These are phyloP conservation scores for Microcos paniculata DNA, from an alignment of 345 rosid species.

Conservation along the genomic window DNA sequence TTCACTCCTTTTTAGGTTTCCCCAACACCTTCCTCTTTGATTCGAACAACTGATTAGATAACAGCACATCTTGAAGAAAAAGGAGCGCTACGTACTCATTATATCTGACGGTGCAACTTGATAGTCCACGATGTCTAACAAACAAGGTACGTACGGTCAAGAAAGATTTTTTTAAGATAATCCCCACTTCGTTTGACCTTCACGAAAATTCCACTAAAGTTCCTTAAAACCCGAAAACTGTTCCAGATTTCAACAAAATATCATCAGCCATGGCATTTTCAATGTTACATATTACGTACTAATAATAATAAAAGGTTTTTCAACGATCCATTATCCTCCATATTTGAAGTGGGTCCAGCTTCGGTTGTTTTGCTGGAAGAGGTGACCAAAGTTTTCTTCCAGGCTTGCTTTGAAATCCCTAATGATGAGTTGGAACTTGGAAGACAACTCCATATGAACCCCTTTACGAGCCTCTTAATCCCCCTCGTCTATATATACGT, in stretches of 20 bases:
- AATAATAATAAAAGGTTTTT: background rate
- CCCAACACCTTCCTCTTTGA: background rate
- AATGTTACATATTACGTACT: background rate
- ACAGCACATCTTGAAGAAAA: background rate
- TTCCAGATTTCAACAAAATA: background rate
- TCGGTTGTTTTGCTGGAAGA: background rate
- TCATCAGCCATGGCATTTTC: background rate
- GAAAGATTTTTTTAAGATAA: background rate
- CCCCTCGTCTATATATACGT: background rate
- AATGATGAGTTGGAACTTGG: constrained; percentile 4
- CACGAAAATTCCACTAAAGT: background rate
- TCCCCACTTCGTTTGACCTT: background rate
- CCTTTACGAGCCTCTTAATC: background rate
- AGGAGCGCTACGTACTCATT: background rate
- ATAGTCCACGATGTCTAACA: background rate
- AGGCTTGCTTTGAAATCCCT: constrained; percentile 3
- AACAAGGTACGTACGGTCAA: background rate
- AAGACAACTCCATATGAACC: constrained; percentile 11
- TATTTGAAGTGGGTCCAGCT: background rate
- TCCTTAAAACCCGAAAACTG: background rate
- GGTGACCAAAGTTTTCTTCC: background rate
- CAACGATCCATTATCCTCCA: background rate
- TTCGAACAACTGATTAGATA: background rate
- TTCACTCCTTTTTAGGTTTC: background rate
- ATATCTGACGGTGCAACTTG: background rate